phyloP scores from a whole-genome alignment of 495 filamentous ascomycete species.

The Penicillium robsamsonii region DNA sequence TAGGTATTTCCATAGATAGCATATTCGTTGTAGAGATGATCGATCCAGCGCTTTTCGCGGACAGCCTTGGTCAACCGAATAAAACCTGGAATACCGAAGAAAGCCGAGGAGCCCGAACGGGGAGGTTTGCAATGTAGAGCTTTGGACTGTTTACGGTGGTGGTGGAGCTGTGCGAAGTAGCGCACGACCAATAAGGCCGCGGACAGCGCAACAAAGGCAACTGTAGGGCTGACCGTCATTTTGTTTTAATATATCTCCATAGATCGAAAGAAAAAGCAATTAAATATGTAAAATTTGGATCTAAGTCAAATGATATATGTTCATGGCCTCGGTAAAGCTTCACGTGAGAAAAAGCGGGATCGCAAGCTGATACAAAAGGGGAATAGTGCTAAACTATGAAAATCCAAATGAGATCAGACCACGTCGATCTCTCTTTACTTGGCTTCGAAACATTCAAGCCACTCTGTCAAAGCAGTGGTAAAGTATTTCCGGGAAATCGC shows the following conservation, averaged over 20 bases:
- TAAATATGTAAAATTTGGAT: not conserved
- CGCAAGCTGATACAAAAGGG: constrained; percentile 29
- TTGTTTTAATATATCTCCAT: constrained; percentile 1
- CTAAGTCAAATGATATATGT: not conserved
- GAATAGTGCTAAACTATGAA: constrained; percentile 13
- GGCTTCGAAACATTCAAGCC: constrained; percentile 46
- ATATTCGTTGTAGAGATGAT: constrained; percentile 34
- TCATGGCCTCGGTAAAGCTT: constrained; percentile 18
- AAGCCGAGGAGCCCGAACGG: constrained; percentile 13
- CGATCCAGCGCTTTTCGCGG: constrained; percentile 34
- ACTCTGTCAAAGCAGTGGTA: constrained; percentile 41
- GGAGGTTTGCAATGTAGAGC: constrained; percentile 39
- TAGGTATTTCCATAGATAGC: constrained; percentile 38
- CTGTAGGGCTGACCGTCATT: constrained; percentile 24
- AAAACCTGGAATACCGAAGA: constrained; percentile 38
- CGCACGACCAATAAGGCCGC: constrained; percentile 28
- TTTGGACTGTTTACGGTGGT: constrained; percentile 34
- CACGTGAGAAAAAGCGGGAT: constrained; percentile 20
- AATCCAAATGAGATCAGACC: constrained; percentile 4
- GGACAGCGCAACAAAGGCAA: constrained; percentile 21
- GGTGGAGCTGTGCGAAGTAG: constrained; percentile 24
- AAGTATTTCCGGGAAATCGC: constrained; percentile 37
- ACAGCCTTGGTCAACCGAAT: constrained; percentile 28
- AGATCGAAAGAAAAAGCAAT: not conserved
- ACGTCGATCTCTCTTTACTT: not conserved